phyloP scores from a whole-genome alignment of 1,284 basidiomycete species.

The Vanrija humicola region DNA sequence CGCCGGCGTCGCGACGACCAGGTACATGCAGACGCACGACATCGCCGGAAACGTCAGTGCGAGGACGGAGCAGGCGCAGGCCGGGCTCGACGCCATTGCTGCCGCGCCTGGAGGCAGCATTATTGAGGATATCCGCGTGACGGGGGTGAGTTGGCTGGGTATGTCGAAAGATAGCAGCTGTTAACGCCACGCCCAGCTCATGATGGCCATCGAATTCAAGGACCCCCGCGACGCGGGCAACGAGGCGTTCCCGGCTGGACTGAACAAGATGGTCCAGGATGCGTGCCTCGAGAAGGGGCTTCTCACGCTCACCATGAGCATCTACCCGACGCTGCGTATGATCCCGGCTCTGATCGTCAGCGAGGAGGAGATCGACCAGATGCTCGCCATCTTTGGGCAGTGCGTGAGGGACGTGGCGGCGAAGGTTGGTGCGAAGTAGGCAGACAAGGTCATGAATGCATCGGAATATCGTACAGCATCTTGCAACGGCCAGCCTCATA shows the following conservation, averaged over 20 bases:
- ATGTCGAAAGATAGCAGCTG: constrained; percentile 54
- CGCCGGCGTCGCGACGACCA: constrained; percentile 61
- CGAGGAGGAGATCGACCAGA: constrained; percentile 58
- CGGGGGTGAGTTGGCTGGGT: constrained; percentile 28
- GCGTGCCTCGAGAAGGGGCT: constrained; percentile 78
- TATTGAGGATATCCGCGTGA: constrained; percentile 69
- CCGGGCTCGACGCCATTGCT: constrained; percentile 1
- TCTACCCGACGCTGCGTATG: constrained; percentile 52
- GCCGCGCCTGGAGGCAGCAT: constrained; percentile 32
- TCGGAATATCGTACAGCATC: no score
- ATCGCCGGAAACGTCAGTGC: constrained; percentile 69
- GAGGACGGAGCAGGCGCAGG: constrained; percentile 69
- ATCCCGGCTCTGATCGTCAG: constrained; percentile 65
- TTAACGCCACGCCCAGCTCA: constrained; percentile 51
- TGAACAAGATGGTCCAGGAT: constrained; percentile 66
- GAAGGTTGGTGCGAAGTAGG: no score
- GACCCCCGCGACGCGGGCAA: constrained; percentile 45
- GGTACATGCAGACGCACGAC: constrained; percentile 44
- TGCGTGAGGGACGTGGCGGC: constrained; percentile 32
- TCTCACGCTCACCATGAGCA: constrained; percentile 53
- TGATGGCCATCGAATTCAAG: constrained; percentile 70
- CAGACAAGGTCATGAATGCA: no score
- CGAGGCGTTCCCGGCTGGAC: constrained; percentile 55
- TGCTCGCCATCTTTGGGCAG: constrained; percentile 56
- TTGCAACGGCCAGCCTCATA: neutral